These are phyloP conservation scores for Vachellia pachyceras DNA, from an alignment of 306 rosid genomes.

Conservation along the genomic window DNA sequence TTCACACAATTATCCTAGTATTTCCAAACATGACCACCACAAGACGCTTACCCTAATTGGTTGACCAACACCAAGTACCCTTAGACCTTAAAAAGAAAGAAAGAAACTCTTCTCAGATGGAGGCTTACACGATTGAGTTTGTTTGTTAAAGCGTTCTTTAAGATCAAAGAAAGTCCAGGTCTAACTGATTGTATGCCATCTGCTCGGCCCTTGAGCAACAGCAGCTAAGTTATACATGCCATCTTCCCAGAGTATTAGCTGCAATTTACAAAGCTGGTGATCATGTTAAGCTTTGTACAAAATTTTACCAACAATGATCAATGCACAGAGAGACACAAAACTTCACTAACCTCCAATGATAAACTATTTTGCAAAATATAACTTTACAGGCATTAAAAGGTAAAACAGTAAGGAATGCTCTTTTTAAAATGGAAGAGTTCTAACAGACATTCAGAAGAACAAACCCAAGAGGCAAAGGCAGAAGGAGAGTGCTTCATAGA, in stretches of 20 bases:
- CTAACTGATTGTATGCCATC: neutral
- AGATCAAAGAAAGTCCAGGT: neutral
- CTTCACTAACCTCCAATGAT: neutral
- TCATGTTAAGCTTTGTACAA: neutral
- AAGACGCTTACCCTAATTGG: too few relatives aligned
- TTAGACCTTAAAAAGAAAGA: too few relatives aligned
- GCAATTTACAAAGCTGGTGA: neutral
- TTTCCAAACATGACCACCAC: too few relatives aligned
- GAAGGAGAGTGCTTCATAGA: conserved; percentile 56
- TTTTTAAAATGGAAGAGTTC: neutral
- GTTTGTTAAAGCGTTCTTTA: neutral
- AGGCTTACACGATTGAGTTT: neutral
- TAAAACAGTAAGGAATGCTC: neutral
- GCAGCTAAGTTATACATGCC: neutral
- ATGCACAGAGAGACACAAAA: neutral
- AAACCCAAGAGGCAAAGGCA: conserved; percentile 4
- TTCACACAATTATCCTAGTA: too few relatives aligned
- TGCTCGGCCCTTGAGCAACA: neutral
- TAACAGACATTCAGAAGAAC: conserved; percentile 1
- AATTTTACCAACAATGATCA: neutral
- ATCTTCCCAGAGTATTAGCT: neutral
- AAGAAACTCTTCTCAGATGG: too few relatives aligned
- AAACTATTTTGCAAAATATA: neutral
- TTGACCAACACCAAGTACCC: too few relatives aligned
- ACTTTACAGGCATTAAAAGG: neutral